A percentile compares a stretch with the other conserved stretches of the same genome.
Conservation (phyloP, 2,329 filamentous ascomycete genomes). For the Verticillium klebahnii region DNA sequence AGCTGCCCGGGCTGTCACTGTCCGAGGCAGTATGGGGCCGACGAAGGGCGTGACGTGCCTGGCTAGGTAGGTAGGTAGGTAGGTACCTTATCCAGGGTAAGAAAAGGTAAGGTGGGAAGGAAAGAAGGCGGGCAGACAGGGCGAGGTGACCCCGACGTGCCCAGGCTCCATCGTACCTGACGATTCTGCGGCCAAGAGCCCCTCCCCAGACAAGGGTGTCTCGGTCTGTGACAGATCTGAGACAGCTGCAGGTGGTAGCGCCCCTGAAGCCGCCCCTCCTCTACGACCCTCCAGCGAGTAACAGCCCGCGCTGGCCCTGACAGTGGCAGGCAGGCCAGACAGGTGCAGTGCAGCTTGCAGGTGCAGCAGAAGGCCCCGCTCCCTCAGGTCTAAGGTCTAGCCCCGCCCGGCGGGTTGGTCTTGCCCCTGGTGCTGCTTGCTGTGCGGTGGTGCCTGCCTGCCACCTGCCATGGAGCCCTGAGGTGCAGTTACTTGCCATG, state of each 20-base stretch:
- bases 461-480: neutral
- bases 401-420: neutral
- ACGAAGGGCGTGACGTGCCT: neutral
- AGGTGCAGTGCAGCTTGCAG: neutral
- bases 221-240: slow-evolving; percentile 40
- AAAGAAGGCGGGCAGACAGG: neutral
- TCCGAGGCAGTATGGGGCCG: neutral
- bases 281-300: slow-evolving; percentile 5
- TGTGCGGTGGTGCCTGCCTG: neutral
- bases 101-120: neutral
- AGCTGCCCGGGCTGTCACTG: neutral
- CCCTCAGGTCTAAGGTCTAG: neutral
- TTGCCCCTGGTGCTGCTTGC: neutral
- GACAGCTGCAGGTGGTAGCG: slow-evolving; percentile 22
- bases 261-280: slow-evolving; percentile 17
- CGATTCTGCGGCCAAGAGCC: neutral
- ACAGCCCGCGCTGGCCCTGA: neutral
- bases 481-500: neutral
- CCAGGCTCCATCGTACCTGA: neutral
- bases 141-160: neutral
- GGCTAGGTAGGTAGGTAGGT: neutral
- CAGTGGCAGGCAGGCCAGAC: neutral
- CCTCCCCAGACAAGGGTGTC: slow-evolving; percentile 9
- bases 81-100: neutral
- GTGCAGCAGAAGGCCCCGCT: neutral